Evolutionary conservation across 441 rosid species (phyloP).

Genomic region (Erodium texanum): DNA sequence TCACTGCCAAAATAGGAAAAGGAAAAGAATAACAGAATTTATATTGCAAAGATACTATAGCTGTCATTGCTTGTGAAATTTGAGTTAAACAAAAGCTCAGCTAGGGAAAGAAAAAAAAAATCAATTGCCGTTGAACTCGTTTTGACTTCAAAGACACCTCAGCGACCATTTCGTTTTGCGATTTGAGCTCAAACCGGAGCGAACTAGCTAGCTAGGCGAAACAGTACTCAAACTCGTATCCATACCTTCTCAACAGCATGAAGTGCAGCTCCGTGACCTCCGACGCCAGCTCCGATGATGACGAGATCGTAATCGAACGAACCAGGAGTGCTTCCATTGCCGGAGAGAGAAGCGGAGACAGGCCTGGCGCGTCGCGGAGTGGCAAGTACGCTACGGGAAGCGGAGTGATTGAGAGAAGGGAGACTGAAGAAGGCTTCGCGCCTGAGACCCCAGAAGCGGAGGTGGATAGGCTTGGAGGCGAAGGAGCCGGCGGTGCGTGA

Average conservation of each 20-base stretch:
- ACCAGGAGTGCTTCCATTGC: slow-evolving; percentile 52
- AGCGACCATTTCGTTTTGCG: too few relatives aligned
- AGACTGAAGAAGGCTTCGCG: slow-evolving; percentile 43
- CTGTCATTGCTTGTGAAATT: too few relatives aligned
- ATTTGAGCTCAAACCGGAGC: too few relatives aligned
- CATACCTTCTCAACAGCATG: slow-evolving; percentile 89
- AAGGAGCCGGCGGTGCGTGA: slow-evolving; percentile 18
- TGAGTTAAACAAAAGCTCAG: too few relatives aligned
- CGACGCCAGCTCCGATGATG: slow-evolving; percentile 84
- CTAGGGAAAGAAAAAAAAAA: too few relatives aligned
- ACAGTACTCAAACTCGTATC: background rate
- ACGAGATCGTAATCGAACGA: slow-evolving; percentile 36
- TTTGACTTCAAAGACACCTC: background rate
- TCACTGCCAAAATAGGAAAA: too few relatives aligned
- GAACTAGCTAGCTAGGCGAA: too few relatives aligned
- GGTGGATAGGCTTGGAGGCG: slow-evolving; percentile 36
- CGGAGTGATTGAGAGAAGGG: slow-evolving; percentile 20
- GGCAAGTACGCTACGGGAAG: background rate
- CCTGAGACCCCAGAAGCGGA: slow-evolving; percentile 73
- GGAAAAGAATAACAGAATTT: too few relatives aligned
- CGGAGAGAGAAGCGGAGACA: slow-evolving; percentile 7
- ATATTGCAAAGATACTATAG: too few relatives aligned
- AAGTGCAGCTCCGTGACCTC: slow-evolving; percentile 95
- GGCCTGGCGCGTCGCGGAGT: slow-evolving; percentile 23
- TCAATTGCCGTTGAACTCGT: too few relatives aligned